Evolutionary conservation across 2,329 filamentous ascomycete genomes (phyloP).

Genomic region (Fusarium sp.): DNA sequence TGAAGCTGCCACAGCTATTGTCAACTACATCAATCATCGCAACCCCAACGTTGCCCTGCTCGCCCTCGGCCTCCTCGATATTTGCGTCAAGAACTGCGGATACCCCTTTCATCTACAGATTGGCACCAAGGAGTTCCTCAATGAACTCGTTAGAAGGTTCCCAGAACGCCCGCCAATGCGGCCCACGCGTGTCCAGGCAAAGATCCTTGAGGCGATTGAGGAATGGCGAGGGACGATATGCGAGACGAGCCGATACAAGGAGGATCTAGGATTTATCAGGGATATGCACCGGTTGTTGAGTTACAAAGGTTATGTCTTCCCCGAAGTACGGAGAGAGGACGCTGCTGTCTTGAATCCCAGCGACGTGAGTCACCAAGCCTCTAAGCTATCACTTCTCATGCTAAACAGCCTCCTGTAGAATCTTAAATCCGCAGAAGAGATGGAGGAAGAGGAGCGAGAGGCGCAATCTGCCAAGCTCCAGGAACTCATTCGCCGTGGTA

Average conservation of each 20-base stretch:
- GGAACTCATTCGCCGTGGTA: slow-evolving; percentile 91
- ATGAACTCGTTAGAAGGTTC: slow-evolving; percentile 95
- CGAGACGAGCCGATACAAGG: slow-evolving; percentile 96
- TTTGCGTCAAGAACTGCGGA: slow-evolving; percentile 99
- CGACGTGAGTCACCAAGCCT: slow-evolving; percentile 73
- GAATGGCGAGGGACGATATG: slow-evolving; percentile 99
- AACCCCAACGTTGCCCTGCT: slow-evolving; percentile 95
- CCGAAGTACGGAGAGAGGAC: slow-evolving; percentile 90
- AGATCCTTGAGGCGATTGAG: slow-evolving; percentile 95
- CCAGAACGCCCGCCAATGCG: slow-evolving; percentile 92
- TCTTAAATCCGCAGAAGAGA: slow-evolving; percentile 94
- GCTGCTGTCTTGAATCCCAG: slow-evolving; percentile 96
- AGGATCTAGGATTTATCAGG: slow-evolving; percentile 93
- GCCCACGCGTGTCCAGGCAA: slow-evolving; percentile 85
- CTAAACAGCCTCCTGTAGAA: slow-evolving; percentile 66
- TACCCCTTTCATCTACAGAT: slow-evolving; percentile 99
- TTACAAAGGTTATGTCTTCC: slow-evolving; percentile 97
- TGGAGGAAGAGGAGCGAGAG: slow-evolving; percentile 96
- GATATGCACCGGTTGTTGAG: slow-evolving; percentile 97
- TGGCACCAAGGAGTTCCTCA: slow-evolving; percentile 98
- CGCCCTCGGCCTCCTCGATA: slow-evolving; percentile 92
- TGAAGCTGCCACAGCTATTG: slow-evolving; percentile 92
- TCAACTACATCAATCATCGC: slow-evolving; percentile 94
- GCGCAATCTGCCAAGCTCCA: slow-evolving; percentile 98
- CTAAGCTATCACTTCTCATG: slow-evolving; percentile 54